Evolutionary conservation across 805 yeast species (phyloP).

Genomic region (Starmerella lactis-condensi): DNA sequence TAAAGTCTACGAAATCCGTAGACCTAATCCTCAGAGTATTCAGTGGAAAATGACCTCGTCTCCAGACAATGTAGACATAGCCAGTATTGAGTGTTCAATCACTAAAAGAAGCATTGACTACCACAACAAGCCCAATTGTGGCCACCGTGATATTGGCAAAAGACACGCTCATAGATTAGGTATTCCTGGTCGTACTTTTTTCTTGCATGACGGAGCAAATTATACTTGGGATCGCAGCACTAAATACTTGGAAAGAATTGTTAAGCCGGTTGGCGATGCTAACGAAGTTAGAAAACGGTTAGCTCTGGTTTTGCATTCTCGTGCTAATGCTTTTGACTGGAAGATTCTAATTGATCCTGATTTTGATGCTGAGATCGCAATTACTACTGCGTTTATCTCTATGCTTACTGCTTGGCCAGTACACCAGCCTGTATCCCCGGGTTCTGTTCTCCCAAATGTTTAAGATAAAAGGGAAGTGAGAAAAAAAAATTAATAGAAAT

Average conservation of each 20-base stretch:
- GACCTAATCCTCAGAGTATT: too few relatives aligned
- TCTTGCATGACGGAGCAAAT: constrained; percentile 36
- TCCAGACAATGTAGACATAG: too few relatives aligned
- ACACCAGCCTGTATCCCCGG: too few relatives aligned
- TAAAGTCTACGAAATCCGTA: constrained; percentile 30
- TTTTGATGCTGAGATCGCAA: constrained; percentile 33
- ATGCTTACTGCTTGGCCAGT: constrained; percentile 53
- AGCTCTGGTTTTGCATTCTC: constrained; percentile 38
- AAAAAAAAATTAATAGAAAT: too few relatives aligned
- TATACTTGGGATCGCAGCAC: constrained; percentile 39
- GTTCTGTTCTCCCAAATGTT: too few relatives aligned
- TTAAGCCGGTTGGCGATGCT: constrained; percentile 37
- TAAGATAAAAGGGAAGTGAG: too few relatives aligned
- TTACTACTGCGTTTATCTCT: constrained; percentile 42
- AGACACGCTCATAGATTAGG: constrained; percentile 28
- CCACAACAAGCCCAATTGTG: constrained; percentile 10
- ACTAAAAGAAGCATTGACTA: neutral
- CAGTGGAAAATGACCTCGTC: too few relatives aligned
- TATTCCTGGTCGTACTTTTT: constrained; percentile 27
- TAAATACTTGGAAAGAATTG: constrained; percentile 33
- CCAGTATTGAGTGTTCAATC: neutral
- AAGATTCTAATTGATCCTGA: constrained; percentile 35
- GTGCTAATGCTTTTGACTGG: constrained; percentile 42
- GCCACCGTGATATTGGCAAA: constrained; percentile 27
- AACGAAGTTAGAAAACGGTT: constrained; percentile 38